Conservation (phyloP, 2,329 filamentous ascomycete genomes). For the Clonostachys byssicola region DNA sequence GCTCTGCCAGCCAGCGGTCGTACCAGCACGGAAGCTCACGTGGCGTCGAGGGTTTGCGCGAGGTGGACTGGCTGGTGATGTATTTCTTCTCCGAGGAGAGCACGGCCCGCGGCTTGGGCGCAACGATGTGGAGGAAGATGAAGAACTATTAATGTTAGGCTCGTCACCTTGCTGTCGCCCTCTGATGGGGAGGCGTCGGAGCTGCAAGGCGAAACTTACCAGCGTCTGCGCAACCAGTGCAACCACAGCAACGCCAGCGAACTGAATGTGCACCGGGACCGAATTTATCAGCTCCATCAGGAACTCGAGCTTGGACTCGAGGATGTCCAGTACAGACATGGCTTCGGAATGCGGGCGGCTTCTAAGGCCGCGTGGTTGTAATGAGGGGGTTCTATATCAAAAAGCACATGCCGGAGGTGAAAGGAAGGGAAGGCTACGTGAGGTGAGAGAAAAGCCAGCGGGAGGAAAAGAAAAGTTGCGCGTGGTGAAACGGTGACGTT, state of each 20-base stretch:
- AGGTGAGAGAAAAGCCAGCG: no score
- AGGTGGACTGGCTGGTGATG: constrained; percentile 69
- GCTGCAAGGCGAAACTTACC: constrained; percentile 19
- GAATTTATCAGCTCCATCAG: background rate
- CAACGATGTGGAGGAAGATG: constrained; percentile 66
- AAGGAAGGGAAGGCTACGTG: no score
- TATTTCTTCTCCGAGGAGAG: constrained; percentile 81
- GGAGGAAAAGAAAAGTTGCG: no score
- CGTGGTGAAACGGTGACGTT: no score
- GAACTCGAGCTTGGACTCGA: background rate
- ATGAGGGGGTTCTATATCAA: no score
- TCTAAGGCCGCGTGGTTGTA: no score
- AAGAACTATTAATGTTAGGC: constrained; percentile 40
- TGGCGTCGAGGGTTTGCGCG: constrained; percentile 29
- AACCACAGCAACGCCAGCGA: constrained; percentile 10
- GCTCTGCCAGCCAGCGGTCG: constrained; percentile 66
- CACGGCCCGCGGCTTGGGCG: constrained; percentile 73
- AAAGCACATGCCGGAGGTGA: no score
- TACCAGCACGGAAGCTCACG: constrained; percentile 79
- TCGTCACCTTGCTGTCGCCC: no score
- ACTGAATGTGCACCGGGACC: background rate
- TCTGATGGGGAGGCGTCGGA: no score
- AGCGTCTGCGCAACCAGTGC: constrained; percentile 25
- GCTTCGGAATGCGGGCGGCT: no score
- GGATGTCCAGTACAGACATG: no score